phyloP scores from a whole-genome alignment of 352 stramenopile species.

The Blastocystis sp. region DNA sequence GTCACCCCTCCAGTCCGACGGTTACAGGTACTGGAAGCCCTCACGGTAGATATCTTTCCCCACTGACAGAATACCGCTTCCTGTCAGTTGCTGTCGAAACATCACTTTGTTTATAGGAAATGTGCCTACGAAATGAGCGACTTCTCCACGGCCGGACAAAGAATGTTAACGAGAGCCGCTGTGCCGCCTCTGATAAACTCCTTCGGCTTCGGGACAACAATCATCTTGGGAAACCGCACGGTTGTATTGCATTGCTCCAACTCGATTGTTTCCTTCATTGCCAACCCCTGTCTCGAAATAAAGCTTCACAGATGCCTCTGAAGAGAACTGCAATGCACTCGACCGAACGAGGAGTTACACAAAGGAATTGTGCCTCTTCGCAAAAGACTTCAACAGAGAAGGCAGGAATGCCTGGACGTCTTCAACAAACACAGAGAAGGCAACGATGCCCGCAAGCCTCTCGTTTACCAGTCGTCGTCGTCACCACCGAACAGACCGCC shows the following conservation, averaged over 20 bases:
- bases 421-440: not conserved
- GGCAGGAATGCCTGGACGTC: too few species aligned
- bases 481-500: slow-evolving; percentile 72
- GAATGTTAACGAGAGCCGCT: slow-evolving; percentile 81
- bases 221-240: not conserved
- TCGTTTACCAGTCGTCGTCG: slow-evolving; percentile 70
- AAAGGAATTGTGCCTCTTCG: not conserved
- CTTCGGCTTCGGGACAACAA: slow-evolving; percentile 75
- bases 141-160: not conserved
- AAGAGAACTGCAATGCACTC: not conserved
- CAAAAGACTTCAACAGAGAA: too few species aligned
- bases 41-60: slow-evolving; percentile 34
- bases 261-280: not conserved
- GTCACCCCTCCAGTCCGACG: slow-evolving; percentile 75
- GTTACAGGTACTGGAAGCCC: slow-evolving; percentile 72
- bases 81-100: slow-evolving; percentile 80
- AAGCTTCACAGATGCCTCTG: not conserved
- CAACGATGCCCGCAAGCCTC: too few species aligned
- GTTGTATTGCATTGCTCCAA: not conserved
- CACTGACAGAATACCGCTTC: slow-evolving; percentile 71
- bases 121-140: slow-evolving; percentile 74
- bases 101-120: slow-evolving; percentile 85
- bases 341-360: not conserved
- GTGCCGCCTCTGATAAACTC: slow-evolving; percentile 81
- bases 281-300: not conserved